These are phyloP conservation scores for Fraxinus angustifolia DNA, from an alignment of 305 asterid species.

Conservation along the genomic window DNA sequence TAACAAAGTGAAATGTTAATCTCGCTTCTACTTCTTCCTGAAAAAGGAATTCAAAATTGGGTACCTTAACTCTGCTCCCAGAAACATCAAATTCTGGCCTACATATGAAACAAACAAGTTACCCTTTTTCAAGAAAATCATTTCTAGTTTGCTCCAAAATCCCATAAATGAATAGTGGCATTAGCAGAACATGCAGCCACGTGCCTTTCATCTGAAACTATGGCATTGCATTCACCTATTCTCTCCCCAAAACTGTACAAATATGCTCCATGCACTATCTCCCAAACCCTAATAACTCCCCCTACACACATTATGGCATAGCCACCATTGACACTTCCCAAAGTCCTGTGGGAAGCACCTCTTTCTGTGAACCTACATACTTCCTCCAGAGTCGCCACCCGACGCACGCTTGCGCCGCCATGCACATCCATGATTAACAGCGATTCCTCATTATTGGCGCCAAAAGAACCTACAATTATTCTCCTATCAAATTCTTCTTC, in stretches of 20 bases:
- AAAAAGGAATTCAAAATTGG: background rate
- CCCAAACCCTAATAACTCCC: constrained; percentile 79
- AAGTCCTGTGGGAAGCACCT: constrained; percentile 39
- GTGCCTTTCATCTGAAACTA: constrained; percentile 57
- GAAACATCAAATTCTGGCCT: background rate
- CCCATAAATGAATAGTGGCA: constrained; percentile 70
- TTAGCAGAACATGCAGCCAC: constrained; percentile 55
- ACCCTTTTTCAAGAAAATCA: background rate
- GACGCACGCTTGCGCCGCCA: constrained; percentile 50
- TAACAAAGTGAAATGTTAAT: background rate
- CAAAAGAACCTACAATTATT: constrained; percentile 49
- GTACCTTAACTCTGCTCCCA: background rate
- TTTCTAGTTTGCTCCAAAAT: constrained; percentile 48
- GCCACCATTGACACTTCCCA: constrained; percentile 72
- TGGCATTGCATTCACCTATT: constrained; percentile 44
- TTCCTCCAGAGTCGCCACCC: constrained; percentile 39
- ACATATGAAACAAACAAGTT: background rate
- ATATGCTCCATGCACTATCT: constrained; percentile 48
- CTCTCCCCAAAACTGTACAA: constrained; percentile 64
- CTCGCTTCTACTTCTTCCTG: background rate
- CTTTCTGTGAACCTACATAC: constrained; percentile 48
- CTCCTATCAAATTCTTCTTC: constrained; percentile 45
- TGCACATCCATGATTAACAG: constrained; percentile 39
- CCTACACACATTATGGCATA: constrained; percentile 45
- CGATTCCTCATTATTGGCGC: constrained; percentile 39